Conservation (phyloP, 2,329 filamentous ascomycete genomes). For the Sphaerulina vaccinii region DNA sequence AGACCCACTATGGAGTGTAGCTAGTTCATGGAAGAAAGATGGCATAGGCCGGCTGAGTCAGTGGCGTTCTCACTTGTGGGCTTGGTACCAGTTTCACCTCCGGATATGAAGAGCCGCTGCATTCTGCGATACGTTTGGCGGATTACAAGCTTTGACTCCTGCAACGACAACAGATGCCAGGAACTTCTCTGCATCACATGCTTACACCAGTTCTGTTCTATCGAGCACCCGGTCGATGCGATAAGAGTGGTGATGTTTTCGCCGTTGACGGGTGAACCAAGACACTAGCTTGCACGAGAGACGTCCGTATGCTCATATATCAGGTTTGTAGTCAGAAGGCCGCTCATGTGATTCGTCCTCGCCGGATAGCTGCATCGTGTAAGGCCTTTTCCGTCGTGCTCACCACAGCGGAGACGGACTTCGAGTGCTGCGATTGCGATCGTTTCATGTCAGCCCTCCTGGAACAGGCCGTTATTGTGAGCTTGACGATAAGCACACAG, state of each 20-base stretch:
- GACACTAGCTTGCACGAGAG: background rate
- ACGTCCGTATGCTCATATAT: background rate
- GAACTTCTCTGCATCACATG: background rate
- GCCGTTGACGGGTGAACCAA: too few relatives aligned
- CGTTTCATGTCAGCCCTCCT: background rate
- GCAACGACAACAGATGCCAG: background rate
- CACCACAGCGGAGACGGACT: background rate
- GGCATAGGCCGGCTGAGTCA: background rate
- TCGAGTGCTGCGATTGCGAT: background rate
- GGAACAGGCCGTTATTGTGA: background rate
- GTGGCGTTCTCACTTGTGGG: slow-evolving; percentile 5
- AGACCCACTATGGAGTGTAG: background rate
- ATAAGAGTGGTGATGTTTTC: background rate
- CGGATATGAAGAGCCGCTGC: slow-evolving; percentile 4
- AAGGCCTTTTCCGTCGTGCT: background rate
- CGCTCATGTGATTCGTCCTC: background rate
- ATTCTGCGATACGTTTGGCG: slow-evolving; percentile 1
- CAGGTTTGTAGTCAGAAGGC: background rate
- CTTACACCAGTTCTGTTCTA: background rate
- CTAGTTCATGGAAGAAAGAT: background rate
- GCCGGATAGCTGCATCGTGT: background rate
- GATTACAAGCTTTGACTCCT: background rate
- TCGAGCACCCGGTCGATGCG: background rate
- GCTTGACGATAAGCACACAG: background rate
- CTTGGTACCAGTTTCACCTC: background rate